phyloP scores from a whole-genome alignment of 495 filamentous ascomycete species.

The Symbiotaphrina buchneri region DNA sequence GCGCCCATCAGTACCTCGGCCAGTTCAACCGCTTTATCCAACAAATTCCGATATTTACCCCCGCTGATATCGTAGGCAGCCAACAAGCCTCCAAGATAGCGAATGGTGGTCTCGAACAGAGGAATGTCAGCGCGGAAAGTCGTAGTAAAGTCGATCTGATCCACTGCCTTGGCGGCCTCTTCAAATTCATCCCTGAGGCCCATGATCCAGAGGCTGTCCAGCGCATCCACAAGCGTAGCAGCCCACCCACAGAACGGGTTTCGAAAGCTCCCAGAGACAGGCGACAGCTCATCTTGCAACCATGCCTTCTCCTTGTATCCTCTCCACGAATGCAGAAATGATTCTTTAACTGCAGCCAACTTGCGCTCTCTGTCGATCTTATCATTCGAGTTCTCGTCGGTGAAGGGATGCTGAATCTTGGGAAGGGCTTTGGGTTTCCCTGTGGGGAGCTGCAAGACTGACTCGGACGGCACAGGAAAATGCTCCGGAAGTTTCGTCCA shows the following conservation, averaged over 20 bases:
- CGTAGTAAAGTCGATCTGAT: conserved; percentile 76
- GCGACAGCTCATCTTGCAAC: conserved; percentile 17
- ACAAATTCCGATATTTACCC: conserved; percentile 38
- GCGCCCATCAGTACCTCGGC: conserved; percentile 75
- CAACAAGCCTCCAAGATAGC: conserved; percentile 67
- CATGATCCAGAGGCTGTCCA: conserved; percentile 97
- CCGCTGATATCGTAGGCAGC: conserved; percentile 69
- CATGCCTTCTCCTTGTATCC: conserved; percentile 17
- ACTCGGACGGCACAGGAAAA: conserved; percentile 45
- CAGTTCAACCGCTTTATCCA: conserved; percentile 76
- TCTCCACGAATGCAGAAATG: conserved; percentile 14
- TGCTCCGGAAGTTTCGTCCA: conserved; percentile 52
- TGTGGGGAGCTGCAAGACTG: conserved; percentile 54
- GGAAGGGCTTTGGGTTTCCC: conserved; percentile 44
- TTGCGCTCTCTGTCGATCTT: conserved; percentile 39
- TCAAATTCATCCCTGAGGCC: conserved; percentile 74
- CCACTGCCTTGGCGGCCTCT: conserved; percentile 54
- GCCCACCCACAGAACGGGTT: conserved; percentile 91
- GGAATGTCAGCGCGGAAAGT: conserved; percentile 21
- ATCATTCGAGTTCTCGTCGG: conserved; percentile 32
- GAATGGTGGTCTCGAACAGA: conserved; percentile 71
- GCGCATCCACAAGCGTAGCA: conserved; percentile 76
- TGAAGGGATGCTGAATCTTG: conserved; percentile 50
- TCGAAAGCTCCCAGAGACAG: conserved; percentile 15
- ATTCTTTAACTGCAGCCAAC: conserved; percentile 23